Evolutionary conservation across 2,329 filamentous ascomycete genomes (phyloP), one percentile per base, ranked within the genome.

Genomic region (Calonectria leucothoes): DNA sequence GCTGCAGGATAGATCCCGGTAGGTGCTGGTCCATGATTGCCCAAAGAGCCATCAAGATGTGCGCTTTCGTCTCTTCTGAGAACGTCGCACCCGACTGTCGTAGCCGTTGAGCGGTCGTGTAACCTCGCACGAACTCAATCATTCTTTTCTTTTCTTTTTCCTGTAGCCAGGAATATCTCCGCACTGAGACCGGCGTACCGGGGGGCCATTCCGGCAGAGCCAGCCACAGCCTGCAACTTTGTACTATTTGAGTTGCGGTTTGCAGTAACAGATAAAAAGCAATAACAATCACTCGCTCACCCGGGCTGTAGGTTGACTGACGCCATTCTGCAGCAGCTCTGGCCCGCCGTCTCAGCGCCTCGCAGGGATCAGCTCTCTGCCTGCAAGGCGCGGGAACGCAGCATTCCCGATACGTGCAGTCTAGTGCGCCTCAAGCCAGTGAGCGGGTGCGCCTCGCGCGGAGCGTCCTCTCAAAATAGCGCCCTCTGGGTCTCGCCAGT

Each of bases 31-130:
- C 48, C 31, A 63, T 35, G 52, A 48, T 64, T 70, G 61, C 69
- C 52, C 55, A 68, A 68, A 68, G 64, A 48, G 59, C 48, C 59
- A 48, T 45, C 27, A 8, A 33, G 55, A 49, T 57, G 69, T 75
- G 76, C 75, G 71, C 64, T 69, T 51, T 55, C 70, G 70, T 73
- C 76, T 69, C 27, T 70, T 75, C 68, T 70, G n/a, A 71, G 74
- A 51, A 68, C 64, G 52, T 49, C 23, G 48, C 37, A 64, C 59
- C 35, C 59, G 39, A 29, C 37, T 48, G 59, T 37, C 42, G 59
- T 31, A 39, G 70, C 68, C 57, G 51, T 71, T 70, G 23, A 59
- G 57, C 65, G 71, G 37, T 61, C 35, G 72, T 74, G 69, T 68
- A 17, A 37, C 69, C 67, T 79, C 45, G 66, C 61, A 74, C 78